Evolutionary conservation across 371 early-diverging fungal genomes (phyloP).

Genomic region (Mortierella sp.): DNA sequence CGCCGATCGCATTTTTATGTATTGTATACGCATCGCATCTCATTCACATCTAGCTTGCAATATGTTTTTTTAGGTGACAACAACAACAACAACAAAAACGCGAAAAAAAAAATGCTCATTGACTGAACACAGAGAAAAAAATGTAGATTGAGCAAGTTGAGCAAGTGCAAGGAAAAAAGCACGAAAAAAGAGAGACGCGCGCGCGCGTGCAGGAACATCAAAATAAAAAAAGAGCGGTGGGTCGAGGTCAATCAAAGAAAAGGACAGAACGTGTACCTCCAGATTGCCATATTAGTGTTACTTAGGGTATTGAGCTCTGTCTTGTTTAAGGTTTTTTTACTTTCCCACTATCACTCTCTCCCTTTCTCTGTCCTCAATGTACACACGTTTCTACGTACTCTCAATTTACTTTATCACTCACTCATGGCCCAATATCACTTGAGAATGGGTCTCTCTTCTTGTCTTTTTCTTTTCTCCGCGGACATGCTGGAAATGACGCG

Average conservation of each 20-base stretch:
- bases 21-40: neutral
- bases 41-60: neutral
- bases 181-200: no score
- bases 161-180: no score
- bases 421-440: neutral
- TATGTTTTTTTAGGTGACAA: neutral
- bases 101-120: no score
- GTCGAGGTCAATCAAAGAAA: no score
- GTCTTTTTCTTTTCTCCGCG: neutral
- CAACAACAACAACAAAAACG: neutral
- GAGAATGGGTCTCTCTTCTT: neutral
- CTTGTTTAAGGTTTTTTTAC: neutral
- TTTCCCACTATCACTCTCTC: neutral
- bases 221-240: no score
- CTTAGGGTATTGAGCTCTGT: neutral
- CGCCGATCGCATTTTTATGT: conserved; percentile 11
- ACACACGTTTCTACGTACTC: neutral
- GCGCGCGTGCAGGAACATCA: no score
- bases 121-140: no score
- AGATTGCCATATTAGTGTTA: no score
- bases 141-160: no score
- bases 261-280: no score
- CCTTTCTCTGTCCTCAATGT: neutral
- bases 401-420: neutral
- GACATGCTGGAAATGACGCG: neutral